These are phyloP conservation scores for Schizopora paradoxa DNA, from an alignment of 1,284 basidiomycete genomes.

Conservation along the genomic window DNA sequence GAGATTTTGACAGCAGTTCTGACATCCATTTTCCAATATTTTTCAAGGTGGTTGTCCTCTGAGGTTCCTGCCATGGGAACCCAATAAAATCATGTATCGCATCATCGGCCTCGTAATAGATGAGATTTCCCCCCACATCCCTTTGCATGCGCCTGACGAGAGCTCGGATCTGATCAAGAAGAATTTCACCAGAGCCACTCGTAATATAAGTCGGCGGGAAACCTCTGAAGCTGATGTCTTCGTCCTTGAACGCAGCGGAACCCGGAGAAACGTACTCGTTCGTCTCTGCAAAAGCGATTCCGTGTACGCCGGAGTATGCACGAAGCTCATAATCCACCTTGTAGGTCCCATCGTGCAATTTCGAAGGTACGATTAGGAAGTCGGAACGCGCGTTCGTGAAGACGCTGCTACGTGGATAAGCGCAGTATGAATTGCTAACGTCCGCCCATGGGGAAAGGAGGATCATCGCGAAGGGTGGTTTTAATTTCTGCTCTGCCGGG, in stretches of 20 bases:
- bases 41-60: slow-evolving; percentile 40
- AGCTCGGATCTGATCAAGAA: slow-evolving; percentile 44
- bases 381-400: background rate
- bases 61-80: slow-evolving; percentile 49
- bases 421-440: slow-evolving; percentile 34
- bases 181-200: slow-evolving; percentile 47
- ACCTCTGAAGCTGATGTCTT: slow-evolving; percentile 37
- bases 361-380: background rate
- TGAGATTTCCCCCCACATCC: slow-evolving; percentile 17
- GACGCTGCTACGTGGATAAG: slow-evolving; percentile 30
- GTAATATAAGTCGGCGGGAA: slow-evolving; percentile 54
- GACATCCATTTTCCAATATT: slow-evolving; percentile 47
- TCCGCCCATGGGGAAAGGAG: slow-evolving; percentile 58
- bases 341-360: slow-evolving; percentile 28
- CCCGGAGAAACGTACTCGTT: slow-evolving; percentile 56
- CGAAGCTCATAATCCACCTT: too few relatives aligned
- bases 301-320: slow-evolving; percentile 41
- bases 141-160: slow-evolving; percentile 37
- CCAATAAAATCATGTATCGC: slow-evolving; percentile 25
- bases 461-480: slow-evolving; percentile 51
- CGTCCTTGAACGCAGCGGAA: slow-evolving; percentile 33
- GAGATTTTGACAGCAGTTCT: too few relatives aligned
- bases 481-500: slow-evolving; percentile 34
- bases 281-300: slow-evolving; percentile 32
- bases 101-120: slow-evolving; percentile 21